These are phyloP conservation scores for Dioszegia crocea DNA, from an alignment of 768 basidiomycete species.

Conservation along the genomic window DNA sequence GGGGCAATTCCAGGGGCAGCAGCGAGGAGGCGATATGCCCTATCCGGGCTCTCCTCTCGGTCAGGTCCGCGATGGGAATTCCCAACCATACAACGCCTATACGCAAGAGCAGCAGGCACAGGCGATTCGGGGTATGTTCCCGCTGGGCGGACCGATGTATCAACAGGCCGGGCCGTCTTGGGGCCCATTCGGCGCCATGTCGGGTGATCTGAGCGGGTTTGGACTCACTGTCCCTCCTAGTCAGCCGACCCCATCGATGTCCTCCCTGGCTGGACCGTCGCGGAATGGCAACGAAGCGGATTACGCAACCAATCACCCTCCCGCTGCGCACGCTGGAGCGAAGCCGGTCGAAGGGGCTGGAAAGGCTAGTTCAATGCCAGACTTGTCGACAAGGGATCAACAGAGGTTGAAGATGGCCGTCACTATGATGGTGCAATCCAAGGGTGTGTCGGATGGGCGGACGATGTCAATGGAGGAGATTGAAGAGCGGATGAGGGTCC, in stretches of 20 bases:
- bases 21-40: neutral
- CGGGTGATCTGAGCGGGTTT: slow-evolving; percentile 10
- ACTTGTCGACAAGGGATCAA: slow-evolving; percentile 1
- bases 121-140: slow-evolving; percentile 2
- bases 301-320: neutral
- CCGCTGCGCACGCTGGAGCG: neutral
- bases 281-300: neutral
- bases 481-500: slow-evolving; percentile 16
- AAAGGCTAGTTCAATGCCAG: neutral
- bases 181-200: slow-evolving; percentile 5
- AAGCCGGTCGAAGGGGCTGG: no score
- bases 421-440: slow-evolving; percentile 8
- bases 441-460: slow-evolving; percentile 15
- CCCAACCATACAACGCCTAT: neutral
- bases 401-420: slow-evolving; percentile 13
- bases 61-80: neutral
- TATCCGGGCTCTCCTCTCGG: neutral
- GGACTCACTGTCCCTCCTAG: slow-evolving; percentile 3
- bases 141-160: neutral
- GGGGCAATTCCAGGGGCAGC: no score
- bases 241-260: neutral
- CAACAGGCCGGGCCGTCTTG: neutral
- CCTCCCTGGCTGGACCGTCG: neutral
- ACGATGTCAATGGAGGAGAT: slow-evolving; percentile 21
- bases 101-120: neutral